Evolutionary conservation across 2,329 filamentous ascomycete species (phyloP).

Genomic region (Sclerotinia spermophila): DNA sequence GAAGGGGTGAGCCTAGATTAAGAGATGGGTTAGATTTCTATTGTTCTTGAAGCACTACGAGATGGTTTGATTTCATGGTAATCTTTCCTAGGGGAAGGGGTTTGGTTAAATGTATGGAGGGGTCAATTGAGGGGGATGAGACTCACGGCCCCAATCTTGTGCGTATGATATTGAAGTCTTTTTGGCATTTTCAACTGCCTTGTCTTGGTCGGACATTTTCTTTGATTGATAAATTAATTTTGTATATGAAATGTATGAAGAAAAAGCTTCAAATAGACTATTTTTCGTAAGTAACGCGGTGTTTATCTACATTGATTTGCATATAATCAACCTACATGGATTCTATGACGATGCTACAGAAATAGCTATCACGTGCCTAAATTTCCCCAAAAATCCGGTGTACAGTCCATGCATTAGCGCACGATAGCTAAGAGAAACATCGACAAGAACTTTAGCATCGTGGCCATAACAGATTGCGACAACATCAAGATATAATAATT

Average conservation of each 20-base stretch:
- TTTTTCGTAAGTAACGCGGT: background rate
- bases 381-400: background rate
- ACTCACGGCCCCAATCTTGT: conserved; percentile 51
- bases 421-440: conserved; percentile 14
- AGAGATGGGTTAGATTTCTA: background rate
- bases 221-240: background rate
- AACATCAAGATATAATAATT: background rate
- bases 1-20: conserved; percentile 53
- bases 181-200: conserved; percentile 35
- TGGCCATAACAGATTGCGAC: conserved; percentile 23
- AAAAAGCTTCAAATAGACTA: background rate
- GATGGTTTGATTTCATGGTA: background rate
- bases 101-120: background rate
- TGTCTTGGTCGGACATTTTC: conserved; percentile 29
- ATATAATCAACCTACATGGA: background rate
- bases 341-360: conserved; percentile 8
- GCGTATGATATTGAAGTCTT: conserved; percentile 44
- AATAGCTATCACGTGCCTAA: conserved; percentile 2
- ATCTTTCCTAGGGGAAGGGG: background rate
- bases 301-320: background rate
- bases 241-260: background rate
- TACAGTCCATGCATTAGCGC: conserved; percentile 14
- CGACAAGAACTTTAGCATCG: conserved; percentile 17
- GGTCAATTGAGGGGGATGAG: conserved; percentile 5
- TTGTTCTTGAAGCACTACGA: background rate